Evolutionary conservation across 495 filamentous ascomycete species (phyloP).

Genomic region (Hypoxylon fuscum): DNA sequence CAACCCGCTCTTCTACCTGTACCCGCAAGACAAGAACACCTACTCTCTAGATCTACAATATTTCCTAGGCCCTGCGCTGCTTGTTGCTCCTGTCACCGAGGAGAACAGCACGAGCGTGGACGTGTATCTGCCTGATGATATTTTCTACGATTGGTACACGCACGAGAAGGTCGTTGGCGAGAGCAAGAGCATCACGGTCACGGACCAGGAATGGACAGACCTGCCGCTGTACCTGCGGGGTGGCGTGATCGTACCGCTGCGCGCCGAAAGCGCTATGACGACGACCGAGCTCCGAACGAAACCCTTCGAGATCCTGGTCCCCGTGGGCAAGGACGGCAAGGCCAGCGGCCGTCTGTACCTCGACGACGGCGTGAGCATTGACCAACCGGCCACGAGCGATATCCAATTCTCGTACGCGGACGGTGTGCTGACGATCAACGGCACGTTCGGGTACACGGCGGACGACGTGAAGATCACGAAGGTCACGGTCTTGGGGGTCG

Average conservation of each 20-base stretch:
- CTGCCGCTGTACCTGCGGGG: constrained; percentile 80
- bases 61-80: constrained; percentile 75
- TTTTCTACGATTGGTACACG: constrained; percentile 83
- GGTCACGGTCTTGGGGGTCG: constrained; percentile 64
- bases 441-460: constrained; percentile 61
- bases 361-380: constrained; percentile 67
- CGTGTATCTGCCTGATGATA: constrained; percentile 77
- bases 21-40: constrained; percentile 71
- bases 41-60: constrained; percentile 72
- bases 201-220: constrained; percentile 64
- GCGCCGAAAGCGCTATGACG: constrained; percentile 70
- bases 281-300: constrained; percentile 72
- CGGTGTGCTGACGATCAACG: constrained; percentile 60
- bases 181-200: constrained; percentile 62
- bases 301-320: constrained; percentile 75
- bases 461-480: constrained; percentile 61
- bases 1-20: constrained; percentile 75
- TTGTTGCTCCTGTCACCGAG: constrained; percentile 77
- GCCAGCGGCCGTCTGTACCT: constrained; percentile 62
- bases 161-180: constrained; percentile 64
- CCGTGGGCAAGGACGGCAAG: constrained; percentile 60
- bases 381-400: constrained; percentile 57
- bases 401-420: constrained; percentile 64
- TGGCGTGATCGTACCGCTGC: constrained; percentile 73
- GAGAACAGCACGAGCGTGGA: constrained; percentile 69